Evolutionary conservation across 2,329 filamentous ascomycete genomes (phyloP), one percentile per base, ranked within the genome.

Genomic region (Endothia cerciana): DNA sequence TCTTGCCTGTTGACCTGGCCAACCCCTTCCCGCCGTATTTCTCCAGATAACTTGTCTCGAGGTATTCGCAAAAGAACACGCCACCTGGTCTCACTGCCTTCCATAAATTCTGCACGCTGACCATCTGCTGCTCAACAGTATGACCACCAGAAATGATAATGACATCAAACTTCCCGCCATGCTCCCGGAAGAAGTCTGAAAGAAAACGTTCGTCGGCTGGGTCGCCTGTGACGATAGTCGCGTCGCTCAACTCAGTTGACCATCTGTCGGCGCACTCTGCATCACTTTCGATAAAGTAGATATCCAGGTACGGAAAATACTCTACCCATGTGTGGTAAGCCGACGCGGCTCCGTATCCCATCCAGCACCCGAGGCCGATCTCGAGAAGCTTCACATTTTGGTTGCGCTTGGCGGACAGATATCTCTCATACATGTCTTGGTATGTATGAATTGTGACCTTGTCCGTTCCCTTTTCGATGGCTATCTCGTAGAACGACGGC

Each of bases 261-360:
- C 76, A 79, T 38, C 75, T 74, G 38, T 73, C 67, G 4, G 74
- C 78, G 62, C 79, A 81, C 3, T 66, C 69, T 10, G 68, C 73
- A 63, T 81, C 74, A 63, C 74, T 76, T 60, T 81, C 79, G 65
- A 81, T 79, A 65, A 77, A 79, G 68, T 80, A 80, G 22, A 81
- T 72, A 36, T 80, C 75, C 10, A 81, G 72, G 19, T 75, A 62
- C 1, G 77, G 72, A 45, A 81, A 76, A 64, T 76, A 80, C 40
- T 79, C 77, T 3, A 77, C 73, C 77, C 77, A 80, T 19, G 77
- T 78, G 68, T 77, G 73, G 65, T 79, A 81, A 5, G 75, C 77
- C 15, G 74, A 74, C 2, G 77, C 78, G 0, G 77, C 77, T 7
- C 77, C 77, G 38, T 78, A 77, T 65, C 76, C 75, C 72, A 77